Conservation (phyloP, 2,329 filamentous ascomycete species). For the Aspergillus sp. region DNA sequence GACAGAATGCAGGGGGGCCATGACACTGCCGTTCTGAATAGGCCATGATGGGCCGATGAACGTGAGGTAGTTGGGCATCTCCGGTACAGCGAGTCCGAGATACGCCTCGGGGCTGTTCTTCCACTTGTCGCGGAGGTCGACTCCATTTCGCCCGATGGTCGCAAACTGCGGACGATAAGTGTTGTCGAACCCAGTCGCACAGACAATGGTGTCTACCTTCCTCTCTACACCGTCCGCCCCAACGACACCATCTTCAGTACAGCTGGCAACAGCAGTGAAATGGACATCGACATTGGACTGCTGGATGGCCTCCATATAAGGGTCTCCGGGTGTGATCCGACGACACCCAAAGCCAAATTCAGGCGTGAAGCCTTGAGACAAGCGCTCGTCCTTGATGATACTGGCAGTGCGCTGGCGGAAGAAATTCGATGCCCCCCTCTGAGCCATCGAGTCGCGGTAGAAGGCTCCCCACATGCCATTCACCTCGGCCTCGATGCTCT, state of each 20-base stretch:
- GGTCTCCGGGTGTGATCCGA: conserved; percentile 42
- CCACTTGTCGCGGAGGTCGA: conserved; percentile 49
- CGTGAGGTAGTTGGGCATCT: conserved; percentile 49
- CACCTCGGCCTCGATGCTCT: conserved; percentile 2
- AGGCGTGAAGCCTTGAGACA: background rate
- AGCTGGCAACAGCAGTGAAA: conserved; percentile 37
- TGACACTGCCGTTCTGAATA: conserved; percentile 40
- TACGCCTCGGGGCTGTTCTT: conserved; percentile 43
- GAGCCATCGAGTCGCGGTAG: background rate
- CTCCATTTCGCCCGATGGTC: conserved; percentile 37
- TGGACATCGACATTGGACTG: conserved; percentile 47
- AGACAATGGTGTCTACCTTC: conserved; percentile 17
- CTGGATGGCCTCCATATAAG: conserved; percentile 44
- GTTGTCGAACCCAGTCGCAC: conserved; percentile 24
- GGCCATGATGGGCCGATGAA: conserved; percentile 36
- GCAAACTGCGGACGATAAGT: conserved; percentile 46
- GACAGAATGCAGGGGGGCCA: conserved; percentile 39
- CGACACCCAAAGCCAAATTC: conserved; percentile 33
- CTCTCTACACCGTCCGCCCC: conserved; percentile 19
- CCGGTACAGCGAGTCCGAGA: conserved; percentile 46
- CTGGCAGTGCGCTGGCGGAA: background rate
- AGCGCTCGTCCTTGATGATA: background rate
- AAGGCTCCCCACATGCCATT: conserved; percentile 6
- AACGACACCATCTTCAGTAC: conserved; percentile 36
- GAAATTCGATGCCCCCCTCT: background rate